Conservation (phyloP, 495 filamentous ascomycete species). For the Sabuloglossum arenarium region DNA sequence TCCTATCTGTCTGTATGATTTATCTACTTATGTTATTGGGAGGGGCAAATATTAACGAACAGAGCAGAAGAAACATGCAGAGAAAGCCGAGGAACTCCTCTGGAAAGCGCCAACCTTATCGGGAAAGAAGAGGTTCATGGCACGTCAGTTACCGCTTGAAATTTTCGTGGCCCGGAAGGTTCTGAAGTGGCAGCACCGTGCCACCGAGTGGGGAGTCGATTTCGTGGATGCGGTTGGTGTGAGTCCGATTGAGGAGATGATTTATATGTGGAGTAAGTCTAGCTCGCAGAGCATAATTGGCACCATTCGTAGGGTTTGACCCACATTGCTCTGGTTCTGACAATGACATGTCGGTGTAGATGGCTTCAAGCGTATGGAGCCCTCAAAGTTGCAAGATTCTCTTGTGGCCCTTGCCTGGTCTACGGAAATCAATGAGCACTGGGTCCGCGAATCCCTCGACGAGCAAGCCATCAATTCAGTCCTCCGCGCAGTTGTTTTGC, state of each 20-base stretch:
- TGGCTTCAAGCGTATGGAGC: constrained; percentile 54
- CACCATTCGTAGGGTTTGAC: neutral
- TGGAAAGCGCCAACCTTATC: constrained; percentile 49
- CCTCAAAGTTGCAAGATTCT: constrained; percentile 39
- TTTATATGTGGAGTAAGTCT: constrained; percentile 63
- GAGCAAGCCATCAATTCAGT: constrained; percentile 52
- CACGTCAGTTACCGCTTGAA: constrained; percentile 75
- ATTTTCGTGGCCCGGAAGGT: constrained; percentile 70
- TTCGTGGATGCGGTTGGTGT: constrained; percentile 70
- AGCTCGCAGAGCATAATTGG: neutral
- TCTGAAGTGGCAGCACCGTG: constrained; percentile 71
- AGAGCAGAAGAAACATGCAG: constrained; percentile 24
- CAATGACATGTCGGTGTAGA: constrained; percentile 8
- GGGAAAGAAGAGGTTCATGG: constrained; percentile 80
- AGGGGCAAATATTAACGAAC: neutral
- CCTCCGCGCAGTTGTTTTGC: constrained; percentile 42
- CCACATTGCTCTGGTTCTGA: neutral
- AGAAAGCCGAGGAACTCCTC: constrained; percentile 46
- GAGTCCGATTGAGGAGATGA: constrained; percentile 77
- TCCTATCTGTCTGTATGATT: neutral
- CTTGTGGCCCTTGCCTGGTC: constrained; percentile 43
- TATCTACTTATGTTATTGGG: neutral
- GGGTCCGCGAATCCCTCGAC: constrained; percentile 42
- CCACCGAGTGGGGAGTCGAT: constrained; percentile 41
- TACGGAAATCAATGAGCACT: constrained; percentile 29